Conservation (phyloP, 352 stramenopile genomes). For the Phytophthora vignae region DNA sequence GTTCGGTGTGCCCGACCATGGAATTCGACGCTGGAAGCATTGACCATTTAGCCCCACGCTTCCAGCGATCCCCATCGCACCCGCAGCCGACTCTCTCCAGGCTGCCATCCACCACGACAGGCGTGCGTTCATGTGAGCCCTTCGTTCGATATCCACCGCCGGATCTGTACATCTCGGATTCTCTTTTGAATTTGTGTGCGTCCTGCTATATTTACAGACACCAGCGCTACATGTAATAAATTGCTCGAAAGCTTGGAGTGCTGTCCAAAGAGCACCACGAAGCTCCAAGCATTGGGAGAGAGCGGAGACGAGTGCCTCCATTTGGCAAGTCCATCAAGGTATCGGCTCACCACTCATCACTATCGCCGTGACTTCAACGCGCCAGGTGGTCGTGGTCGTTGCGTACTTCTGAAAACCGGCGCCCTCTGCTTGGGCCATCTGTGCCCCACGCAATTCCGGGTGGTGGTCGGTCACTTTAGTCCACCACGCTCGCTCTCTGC, state of each 20-base stretch:
- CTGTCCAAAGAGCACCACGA: no score
- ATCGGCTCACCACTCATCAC: not conserved
- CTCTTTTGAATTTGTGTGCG: no score
- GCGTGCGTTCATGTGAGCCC: no score
- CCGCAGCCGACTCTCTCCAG: no score
- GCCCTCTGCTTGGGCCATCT: constrained; percentile 36
- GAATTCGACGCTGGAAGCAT: not conserved
- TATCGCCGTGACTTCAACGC: not conserved
- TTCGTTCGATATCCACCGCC: not conserved
- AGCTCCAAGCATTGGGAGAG: constrained; percentile 21
- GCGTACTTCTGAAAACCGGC: constrained; percentile 16
- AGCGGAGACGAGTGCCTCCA: constrained; percentile 1
- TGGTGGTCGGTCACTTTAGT: constrained; percentile 22
- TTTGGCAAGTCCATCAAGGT: not conserved
- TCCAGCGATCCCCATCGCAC: not conserved
- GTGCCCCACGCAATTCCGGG: not conserved
- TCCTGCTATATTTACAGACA: no score
- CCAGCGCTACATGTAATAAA: no score
- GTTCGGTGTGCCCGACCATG: no score
- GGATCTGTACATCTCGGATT: not conserved
- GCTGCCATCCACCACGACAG: not conserved
- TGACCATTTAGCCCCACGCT: not conserved
- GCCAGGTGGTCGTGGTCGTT: not conserved
- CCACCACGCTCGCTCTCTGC: constrained; percentile 25
- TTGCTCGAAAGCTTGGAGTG: no score